These are phyloP conservation scores for Aureobasidium sp. DNA, from an alignment of 2,329 filamentous ascomycete genomes.

Conservation along the genomic window DNA sequence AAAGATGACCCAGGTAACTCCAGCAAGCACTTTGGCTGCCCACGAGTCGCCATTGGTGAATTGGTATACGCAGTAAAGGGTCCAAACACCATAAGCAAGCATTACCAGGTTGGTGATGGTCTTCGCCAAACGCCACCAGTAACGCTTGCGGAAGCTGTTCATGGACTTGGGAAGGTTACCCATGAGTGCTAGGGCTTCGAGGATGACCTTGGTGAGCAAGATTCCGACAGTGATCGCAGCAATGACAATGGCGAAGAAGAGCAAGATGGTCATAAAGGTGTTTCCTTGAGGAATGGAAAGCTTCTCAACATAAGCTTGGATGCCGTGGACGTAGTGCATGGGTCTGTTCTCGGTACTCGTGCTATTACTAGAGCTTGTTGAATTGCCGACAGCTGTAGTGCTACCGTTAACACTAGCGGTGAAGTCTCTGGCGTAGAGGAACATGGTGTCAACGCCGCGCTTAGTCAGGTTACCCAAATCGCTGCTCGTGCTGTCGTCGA, in stretches of 20 bases:
- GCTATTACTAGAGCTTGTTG: slow-evolving; percentile 16
- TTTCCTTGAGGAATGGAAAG: slow-evolving; percentile 80
- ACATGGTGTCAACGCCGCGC: slow-evolving; percentile 6
- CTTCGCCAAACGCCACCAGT: slow-evolving; percentile 87
- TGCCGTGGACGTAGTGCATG: slow-evolving; percentile 59
- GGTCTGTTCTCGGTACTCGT: slow-evolving; percentile 34
- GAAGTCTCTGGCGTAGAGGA: slow-evolving; percentile 27
- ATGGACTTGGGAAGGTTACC: slow-evolving; percentile 76
- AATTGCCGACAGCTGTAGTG: slow-evolving; percentile 16
- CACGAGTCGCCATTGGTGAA: slow-evolving; percentile 91
- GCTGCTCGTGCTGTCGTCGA: slow-evolving; percentile 37
- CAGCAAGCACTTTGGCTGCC: slow-evolving; percentile 81
- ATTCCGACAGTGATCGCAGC: slow-evolving; percentile 79
- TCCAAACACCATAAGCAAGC: slow-evolving; percentile 90
- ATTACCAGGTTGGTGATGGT: slow-evolving; percentile 86
- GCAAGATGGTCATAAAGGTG: slow-evolving; percentile 90
- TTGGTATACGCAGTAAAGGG: slow-evolving; percentile 91
- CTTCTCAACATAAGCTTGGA: slow-evolving; percentile 76
- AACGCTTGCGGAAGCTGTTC: slow-evolving; percentile 83
- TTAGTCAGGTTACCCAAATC: slow-evolving; percentile 18
- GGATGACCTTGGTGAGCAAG: slow-evolving; percentile 79
- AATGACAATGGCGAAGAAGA: slow-evolving; percentile 82
- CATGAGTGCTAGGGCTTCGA: slow-evolving; percentile 87
- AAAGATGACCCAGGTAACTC: slow-evolving; percentile 71
- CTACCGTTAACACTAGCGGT: slow-evolving; percentile 37